Evolutionary conservation across 257 asterid species (phyloP).

Genomic region (Rauvolfia tetraphylla): DNA sequence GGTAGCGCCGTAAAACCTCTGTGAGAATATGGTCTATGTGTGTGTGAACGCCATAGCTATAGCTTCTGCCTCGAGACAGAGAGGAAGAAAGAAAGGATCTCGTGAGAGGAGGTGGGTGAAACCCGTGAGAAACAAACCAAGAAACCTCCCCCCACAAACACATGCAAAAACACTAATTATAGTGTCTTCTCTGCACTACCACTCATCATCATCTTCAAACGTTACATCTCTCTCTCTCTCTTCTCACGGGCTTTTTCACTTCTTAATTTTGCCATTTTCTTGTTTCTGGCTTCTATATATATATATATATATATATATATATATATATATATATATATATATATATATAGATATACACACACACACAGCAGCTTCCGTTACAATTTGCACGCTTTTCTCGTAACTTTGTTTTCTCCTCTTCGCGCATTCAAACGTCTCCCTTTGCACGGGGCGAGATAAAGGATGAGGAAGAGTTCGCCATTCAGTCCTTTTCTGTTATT

Average conservation of each 20-base stretch:
- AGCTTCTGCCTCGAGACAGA: neutral
- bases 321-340: no score
- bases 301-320: no score
- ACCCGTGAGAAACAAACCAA: constrained; percentile 31
- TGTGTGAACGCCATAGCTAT: neutral
- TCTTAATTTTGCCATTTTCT: neutral
- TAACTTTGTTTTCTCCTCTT: neutral
- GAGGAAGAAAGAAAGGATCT: constrained; percentile 21
- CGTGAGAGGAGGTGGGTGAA: constrained; percentile 32
- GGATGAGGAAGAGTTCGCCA: no score
- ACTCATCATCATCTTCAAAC: constrained; percentile 6
- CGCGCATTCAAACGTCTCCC: neutral
- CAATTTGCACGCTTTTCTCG: neutral
- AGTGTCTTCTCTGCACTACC: neutral
- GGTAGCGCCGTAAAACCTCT: constrained; percentile 22
- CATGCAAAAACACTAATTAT: constrained; percentile 23
- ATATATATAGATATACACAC: no score
- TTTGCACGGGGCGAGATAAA: no score
- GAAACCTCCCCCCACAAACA: constrained; percentile 2
- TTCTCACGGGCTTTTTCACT: constrained; percentile 17
- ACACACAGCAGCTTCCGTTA: constrained; percentile 11
- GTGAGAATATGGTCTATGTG: neutral
- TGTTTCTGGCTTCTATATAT: neutral
- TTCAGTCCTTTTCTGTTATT: no score
- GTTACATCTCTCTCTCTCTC: constrained; percentile 19